Percentiles rank a stretch among this genome's conserved stretches.
Evolutionary conservation across 495 filamentous ascomycete species (phyloP).

Genomic region (Xylaria cubensis): DNA sequence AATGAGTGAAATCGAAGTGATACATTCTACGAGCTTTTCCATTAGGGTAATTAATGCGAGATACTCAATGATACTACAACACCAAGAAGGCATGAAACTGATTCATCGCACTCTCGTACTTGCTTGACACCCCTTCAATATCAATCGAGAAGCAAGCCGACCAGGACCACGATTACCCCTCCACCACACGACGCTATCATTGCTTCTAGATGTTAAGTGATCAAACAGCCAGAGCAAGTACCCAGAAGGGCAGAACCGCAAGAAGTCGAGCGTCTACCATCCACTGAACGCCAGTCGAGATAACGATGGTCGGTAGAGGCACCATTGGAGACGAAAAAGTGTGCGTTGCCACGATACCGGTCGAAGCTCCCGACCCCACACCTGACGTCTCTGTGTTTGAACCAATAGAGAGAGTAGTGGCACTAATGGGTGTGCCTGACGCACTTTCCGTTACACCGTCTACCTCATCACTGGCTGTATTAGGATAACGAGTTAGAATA

Average conservation of each 20-base stretch:
- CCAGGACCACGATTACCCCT: background rate
- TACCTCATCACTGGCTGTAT: slow-evolving; percentile 11
- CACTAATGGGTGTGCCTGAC: background rate
- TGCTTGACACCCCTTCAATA: background rate
- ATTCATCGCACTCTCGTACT: background rate
- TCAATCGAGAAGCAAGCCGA: background rate
- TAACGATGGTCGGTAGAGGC: slow-evolving; percentile 12
- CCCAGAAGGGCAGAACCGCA: background rate
- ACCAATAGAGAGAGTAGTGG: background rate
- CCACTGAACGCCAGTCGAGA: background rate
- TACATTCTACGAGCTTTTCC: background rate
- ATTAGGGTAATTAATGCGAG: background rate
- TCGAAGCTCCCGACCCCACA: background rate
- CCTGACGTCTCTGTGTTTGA: background rate
- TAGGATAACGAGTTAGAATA: slow-evolving; percentile 9
- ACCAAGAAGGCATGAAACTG: background rate
- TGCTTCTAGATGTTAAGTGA: background rate
- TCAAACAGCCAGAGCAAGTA: background rate
- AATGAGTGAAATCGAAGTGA: background rate
- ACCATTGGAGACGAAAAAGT: background rate
- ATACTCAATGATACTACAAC: background rate
- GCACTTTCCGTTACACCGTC: slow-evolving; percentile 20
- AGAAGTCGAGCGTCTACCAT: background rate
- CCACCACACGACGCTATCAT: background rate
- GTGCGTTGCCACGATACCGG: background rate